phyloP scores from a whole-genome alignment of 441 rosid genomes.

The Mallotus repandus region DNA sequence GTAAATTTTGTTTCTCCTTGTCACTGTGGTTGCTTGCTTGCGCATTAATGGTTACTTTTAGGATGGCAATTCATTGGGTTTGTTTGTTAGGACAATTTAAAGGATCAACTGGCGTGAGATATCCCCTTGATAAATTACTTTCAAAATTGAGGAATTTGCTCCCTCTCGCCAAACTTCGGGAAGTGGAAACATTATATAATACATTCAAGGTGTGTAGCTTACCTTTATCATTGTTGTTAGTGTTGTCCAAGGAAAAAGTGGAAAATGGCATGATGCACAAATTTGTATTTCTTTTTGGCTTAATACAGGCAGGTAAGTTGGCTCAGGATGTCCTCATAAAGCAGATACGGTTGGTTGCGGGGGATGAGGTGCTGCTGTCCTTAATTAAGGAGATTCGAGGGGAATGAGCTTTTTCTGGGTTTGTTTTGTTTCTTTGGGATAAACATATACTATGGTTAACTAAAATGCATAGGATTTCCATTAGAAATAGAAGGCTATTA shows the following conservation, averaged over 20 bases:
- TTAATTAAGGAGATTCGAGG: slow-evolving; percentile 34
- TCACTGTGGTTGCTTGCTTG: neutral
- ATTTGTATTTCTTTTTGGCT: neutral
- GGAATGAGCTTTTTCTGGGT: slow-evolving; percentile 23
- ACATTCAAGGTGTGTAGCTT: slow-evolving; percentile 31
- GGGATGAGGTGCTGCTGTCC: slow-evolving; percentile 39
- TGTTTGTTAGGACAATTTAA: slow-evolving; percentile 23
- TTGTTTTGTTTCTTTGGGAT: slow-evolving; percentile 20
- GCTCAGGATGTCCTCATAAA: slow-evolving; percentile 32
- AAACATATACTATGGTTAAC: neutral
- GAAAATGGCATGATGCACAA: neutral
- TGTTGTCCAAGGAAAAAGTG: neutral
- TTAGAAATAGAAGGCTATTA: slow-evolving; percentile 1
- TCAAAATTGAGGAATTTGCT: slow-evolving; percentile 38
- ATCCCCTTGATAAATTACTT: slow-evolving; percentile 33
- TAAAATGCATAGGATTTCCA: neutral
- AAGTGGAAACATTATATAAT: slow-evolving; percentile 29
- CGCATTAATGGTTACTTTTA: neutral
- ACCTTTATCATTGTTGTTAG: too few relatives aligned
- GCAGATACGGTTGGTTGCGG: slow-evolving; percentile 32
- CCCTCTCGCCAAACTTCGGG: slow-evolving; percentile 34
- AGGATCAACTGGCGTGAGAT: slow-evolving; percentile 9
- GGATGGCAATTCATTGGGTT: neutral
- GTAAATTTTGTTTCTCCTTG: slow-evolving; percentile 21
- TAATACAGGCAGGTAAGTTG: slow-evolving; percentile 38